These are phyloP conservation scores for Cladosporium oxysporum DNA, from an alignment of 2,329 filamentous ascomycete species.

Conservation along the genomic window DNA sequence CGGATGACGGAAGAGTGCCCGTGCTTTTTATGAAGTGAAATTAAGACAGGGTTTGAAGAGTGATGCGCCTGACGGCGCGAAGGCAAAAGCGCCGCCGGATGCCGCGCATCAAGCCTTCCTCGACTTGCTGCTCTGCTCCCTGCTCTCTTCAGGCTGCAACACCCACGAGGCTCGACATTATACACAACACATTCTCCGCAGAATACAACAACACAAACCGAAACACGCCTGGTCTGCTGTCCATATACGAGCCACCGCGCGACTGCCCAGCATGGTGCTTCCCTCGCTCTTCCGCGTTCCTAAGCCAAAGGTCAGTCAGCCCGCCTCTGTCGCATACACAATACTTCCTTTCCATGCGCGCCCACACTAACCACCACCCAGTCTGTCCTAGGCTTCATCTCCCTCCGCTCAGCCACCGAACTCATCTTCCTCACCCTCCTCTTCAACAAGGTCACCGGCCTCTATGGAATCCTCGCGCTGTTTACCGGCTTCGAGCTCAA, in stretches of 20 bases:
- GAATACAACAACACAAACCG: background rate
- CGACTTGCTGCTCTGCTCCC: background rate
- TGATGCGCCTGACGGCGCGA: background rate
- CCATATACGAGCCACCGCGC: slow-evolving; percentile 10
- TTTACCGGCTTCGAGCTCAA: slow-evolving; percentile 84
- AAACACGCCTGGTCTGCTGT: background rate
- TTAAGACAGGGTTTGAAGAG: slow-evolving; percentile 2
- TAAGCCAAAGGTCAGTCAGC: slow-evolving; percentile 20
- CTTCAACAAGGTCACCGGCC: slow-evolving; percentile 88
- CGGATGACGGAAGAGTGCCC: background rate
- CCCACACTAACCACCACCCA: slow-evolving; percentile 40
- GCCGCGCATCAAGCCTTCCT: slow-evolving; percentile 9
- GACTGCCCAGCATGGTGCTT: slow-evolving; percentile 22
- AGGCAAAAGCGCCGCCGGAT: slow-evolving; percentile 10
- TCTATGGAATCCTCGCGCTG: slow-evolving; percentile 87
- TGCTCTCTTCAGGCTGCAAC: slow-evolving; percentile 4
- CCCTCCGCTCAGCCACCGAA: slow-evolving; percentile 81
- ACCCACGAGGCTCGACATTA: background rate
- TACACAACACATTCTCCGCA: background rate
- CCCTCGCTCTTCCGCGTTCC: slow-evolving; percentile 26
- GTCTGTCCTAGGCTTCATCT: slow-evolving; percentile 84
- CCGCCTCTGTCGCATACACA: slow-evolving; percentile 3
- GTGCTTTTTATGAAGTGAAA: slow-evolving; percentile 2
- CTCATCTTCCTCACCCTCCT: slow-evolving; percentile 80
- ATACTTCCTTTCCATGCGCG: background rate